Base-by-base conservation (phyloP, 257 asterid genomes). In the Penstemon newberryi region DNA sequence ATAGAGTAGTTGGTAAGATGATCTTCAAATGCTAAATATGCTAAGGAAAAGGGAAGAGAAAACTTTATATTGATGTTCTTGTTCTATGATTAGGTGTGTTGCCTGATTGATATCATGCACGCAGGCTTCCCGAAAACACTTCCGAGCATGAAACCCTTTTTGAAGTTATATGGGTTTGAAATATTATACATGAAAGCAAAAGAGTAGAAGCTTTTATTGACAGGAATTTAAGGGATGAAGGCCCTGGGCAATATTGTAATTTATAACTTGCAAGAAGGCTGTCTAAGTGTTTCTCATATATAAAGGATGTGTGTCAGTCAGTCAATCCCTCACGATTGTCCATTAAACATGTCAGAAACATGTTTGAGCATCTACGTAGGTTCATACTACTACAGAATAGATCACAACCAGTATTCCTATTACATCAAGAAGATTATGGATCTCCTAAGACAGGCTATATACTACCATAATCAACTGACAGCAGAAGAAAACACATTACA, bases 401-500 rank as follows among this genome's bases (percentile, higher is more conserved):
- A 61, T n/a, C 56, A 56, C 25, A 18, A 59, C 8, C 47, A 47
- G 42, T 11, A 62, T 25, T 25, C 33, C 33, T 25, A 25, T 25
- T 7, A 33, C 11, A 50, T 52, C 36, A 58, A 71, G 41, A 8
- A 62, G 12, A 69, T 66, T 1, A 56, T 11, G 39, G 49, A 64
- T 42, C 60, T 25, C 38, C 51, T 6, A 12, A n/a, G 41, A 8
- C 33, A 60, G 53, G 73, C 49, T 55, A 43, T 43, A 36, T 10
- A 65, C 43, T 72, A 11, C 53, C 43, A 40, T 38, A 43, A 18
- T 38, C 37, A 64, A 68, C 62, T 38, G 15, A 54, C 7, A 53
- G 77, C 60, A 61, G 63, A 52, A 70, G 18, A 71, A 43, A 70
- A 15, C 4, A 72, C 63, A 43, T 63, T 13, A 61, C 25, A 55